Conservation (phyloP, 1,284 basidiomycete genomes). For the Trichosporon ovoides region DNA sequence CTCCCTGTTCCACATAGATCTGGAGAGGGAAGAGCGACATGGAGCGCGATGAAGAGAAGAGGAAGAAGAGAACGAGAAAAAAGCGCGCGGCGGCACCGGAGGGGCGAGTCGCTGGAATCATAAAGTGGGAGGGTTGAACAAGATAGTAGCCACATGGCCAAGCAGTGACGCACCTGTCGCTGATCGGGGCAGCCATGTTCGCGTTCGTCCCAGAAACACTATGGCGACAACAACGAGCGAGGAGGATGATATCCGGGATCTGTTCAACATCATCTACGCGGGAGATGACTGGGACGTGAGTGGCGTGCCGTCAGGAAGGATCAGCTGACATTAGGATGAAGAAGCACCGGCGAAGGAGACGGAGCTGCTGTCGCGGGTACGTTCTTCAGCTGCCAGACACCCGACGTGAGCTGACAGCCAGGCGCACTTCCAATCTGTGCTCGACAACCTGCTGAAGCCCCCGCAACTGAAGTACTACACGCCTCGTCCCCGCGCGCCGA, state of each 20-base stretch:
- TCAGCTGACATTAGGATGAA: not conserved
- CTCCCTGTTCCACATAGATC: too few species aligned
- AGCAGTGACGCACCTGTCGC: not conserved
- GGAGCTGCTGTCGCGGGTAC: conserved; percentile 2
- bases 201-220: not conserved
- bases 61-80: not conserved
- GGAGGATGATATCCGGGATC: not conserved
- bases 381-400: not conserved
- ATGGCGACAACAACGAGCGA: not conserved
- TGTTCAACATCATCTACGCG: conserved; percentile 2
- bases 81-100: not conserved
- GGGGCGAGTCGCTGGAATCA: not conserved
- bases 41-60: not conserved
- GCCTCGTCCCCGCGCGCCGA: not conserved
- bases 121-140: too few species aligned
- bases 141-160: too few species aligned
- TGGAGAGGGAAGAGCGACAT: too few species aligned
- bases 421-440: conserved; percentile 3
- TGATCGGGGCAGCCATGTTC: not conserved
- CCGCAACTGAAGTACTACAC: conserved; percentile 6
- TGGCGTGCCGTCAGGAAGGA: not conserved
- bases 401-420: not conserved
- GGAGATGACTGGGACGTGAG: conserved; percentile 4
- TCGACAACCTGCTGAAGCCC: conserved; percentile 7
- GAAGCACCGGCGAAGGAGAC: not conserved